Evolutionary conservation across 2,329 filamentous ascomycete species (phyloP).

Genomic region (Metarhizium humberi): DNA sequence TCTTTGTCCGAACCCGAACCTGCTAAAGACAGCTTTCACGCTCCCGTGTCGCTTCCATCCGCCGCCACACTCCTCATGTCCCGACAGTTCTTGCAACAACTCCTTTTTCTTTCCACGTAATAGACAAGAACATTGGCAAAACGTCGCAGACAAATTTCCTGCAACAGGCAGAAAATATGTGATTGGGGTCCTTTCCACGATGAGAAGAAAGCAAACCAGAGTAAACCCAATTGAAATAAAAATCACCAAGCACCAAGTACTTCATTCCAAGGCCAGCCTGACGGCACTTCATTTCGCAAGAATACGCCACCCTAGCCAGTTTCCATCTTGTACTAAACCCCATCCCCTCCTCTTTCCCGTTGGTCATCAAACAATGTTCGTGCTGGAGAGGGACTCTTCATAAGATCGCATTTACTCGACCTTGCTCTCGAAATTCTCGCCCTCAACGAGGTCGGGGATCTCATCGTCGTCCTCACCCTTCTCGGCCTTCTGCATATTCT

Average conservation of each 20-base stretch:
- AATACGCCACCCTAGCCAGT: conserved; percentile 2
- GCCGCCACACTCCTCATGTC: conserved; percentile 18
- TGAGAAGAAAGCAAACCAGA: neutral
- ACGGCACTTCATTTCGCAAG: conserved; percentile 2
- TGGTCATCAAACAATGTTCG: conserved; percentile 5
- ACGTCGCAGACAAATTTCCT: neutral
- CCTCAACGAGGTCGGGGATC: conserved; percentile 93
- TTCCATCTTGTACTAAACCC: conserved; percentile 3
- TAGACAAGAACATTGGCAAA: neutral
- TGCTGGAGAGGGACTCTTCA: conserved; percentile 5
- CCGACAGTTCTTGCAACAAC: conserved; percentile 11
- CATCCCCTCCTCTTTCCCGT: conserved; percentile 3
- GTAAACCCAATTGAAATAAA: neutral
- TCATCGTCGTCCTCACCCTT: conserved; percentile 83
- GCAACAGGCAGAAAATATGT: neutral
- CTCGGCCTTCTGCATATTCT: conserved; percentile 90
- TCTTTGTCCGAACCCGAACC: conserved; percentile 25
- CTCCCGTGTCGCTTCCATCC: conserved; percentile 12
- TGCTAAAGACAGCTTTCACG: conserved; percentile 15
- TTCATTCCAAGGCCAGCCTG: conserved; percentile 3
- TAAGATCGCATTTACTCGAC: conserved; percentile 59
- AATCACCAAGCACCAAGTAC: neutral
- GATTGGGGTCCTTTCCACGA: neutral
- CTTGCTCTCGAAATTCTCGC: conserved; percentile 97
- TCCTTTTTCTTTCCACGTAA: neutral